Percentiles rank a stretch among this genome's conserved stretches.
These are phyloP conservation scores for Jackrogersella multiformis DNA, from an alignment of 495 filamentous ascomycete genomes.

Conservation along the genomic window DNA sequence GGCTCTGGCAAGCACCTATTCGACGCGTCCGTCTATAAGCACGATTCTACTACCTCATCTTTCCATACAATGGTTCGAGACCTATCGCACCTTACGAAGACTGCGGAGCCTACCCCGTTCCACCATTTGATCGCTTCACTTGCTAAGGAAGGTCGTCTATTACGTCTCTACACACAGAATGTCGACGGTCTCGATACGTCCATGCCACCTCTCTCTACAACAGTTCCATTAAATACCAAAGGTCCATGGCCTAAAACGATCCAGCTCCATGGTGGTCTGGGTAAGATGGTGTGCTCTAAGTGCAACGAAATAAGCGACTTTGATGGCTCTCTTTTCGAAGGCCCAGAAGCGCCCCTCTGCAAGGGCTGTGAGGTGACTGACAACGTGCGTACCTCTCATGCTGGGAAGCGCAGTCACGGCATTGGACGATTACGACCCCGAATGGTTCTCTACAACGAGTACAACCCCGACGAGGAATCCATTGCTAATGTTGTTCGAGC, in stretches of 20 bases:
- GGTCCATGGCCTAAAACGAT: conserved; percentile 93
- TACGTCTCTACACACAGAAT: conserved; percentile 94
- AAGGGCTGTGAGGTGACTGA: conserved; percentile 78
- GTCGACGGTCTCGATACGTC: conserved; percentile 93
- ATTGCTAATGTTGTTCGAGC: conserved; percentile 89
- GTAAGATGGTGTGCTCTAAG: conserved; percentile 96
- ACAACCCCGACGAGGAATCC: conserved; percentile 94
- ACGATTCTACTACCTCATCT: conserved; percentile 82
- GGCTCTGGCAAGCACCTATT: conserved; percentile 95
- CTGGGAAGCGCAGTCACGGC: conserved; percentile 91
- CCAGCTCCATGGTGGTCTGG: conserved; percentile 92
- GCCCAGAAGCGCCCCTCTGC: conserved; percentile 85
- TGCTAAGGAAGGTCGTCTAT: conserved; percentile 86
- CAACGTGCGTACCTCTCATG: conserved; percentile 73
- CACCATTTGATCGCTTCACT: conserved; percentile 93
- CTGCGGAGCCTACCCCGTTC: conserved; percentile 85
- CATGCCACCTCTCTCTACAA: conserved; percentile 79
- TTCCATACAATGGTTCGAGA: conserved; percentile 97
- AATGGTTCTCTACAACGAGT: conserved; percentile 97
- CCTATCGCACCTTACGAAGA: conserved; percentile 76
- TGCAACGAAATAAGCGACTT: conserved; percentile 82
- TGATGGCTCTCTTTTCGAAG: conserved; percentile 80
- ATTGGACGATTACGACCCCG: conserved; percentile 89
- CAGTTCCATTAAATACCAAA: conserved; percentile 73
- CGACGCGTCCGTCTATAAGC: conserved; percentile 95